These are phyloP conservation scores for Scutellaria barbata DNA, from an alignment of 257 asterid genomes.

Conservation along the genomic window DNA sequence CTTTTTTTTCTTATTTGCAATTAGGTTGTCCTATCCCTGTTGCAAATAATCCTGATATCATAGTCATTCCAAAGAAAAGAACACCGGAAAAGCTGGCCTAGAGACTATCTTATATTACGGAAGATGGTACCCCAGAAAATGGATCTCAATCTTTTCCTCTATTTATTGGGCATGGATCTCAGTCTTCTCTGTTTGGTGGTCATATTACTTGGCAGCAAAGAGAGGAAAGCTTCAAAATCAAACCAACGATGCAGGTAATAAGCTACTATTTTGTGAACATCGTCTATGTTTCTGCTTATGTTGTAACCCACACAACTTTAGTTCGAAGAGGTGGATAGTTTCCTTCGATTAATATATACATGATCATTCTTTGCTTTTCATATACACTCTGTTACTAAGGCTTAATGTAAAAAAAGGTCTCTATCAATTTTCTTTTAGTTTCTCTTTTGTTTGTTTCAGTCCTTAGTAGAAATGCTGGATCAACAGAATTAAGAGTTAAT, in stretches of 20 bases:
- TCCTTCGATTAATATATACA: constrained; percentile 8
- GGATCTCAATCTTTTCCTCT: constrained; percentile 68
- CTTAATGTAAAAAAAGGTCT: constrained; percentile 4
- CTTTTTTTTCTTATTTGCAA: constrained; percentile 7
- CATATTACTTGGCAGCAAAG: constrained; percentile 84
- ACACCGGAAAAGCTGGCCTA: constrained; percentile 60
- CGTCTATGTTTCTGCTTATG: constrained; percentile 17
- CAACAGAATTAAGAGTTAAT: no score
- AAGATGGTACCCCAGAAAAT: constrained; percentile 50
- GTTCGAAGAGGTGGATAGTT: constrained; percentile 6
- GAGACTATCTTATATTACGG: constrained; percentile 67
- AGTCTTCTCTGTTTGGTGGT: constrained; percentile 89
- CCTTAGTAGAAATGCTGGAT: no score
- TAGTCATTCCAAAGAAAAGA: constrained; percentile 65
- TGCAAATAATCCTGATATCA: constrained; percentile 58
- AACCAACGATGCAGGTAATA: constrained; percentile 79
- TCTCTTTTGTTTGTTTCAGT: background rate
- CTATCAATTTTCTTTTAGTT: constrained; percentile 18
- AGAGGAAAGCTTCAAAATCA: constrained; percentile 78
- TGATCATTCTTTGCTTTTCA: background rate
- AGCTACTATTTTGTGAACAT: constrained; percentile 26
- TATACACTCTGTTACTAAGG: constrained; percentile 17
- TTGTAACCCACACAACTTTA: constrained; percentile 13
- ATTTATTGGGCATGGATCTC: constrained; percentile 82
- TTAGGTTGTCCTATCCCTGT: constrained; percentile 88